Evolutionary conservation across 1,139 yeast genomes (phyloP), one percentile per base, ranked within the genome.

Genomic region (Candida buenavistaensis): DNA sequence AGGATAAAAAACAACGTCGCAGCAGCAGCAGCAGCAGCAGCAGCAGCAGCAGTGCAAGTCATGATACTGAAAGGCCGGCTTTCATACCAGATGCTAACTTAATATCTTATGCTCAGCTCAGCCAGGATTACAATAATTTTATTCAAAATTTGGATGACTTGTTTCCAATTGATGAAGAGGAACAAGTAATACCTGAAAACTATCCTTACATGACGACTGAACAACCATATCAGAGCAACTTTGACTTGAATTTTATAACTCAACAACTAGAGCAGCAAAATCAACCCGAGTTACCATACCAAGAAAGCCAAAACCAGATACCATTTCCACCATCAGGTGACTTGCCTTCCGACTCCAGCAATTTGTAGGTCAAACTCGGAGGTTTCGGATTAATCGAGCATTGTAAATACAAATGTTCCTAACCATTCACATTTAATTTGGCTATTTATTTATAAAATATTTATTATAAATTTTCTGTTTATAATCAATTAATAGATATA

Each of bases 121-220:
- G 37, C 16, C 33, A 43, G 27, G 46, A 43, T 32, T 43, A 43
- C 22, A 44, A 41, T 24, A 37, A 40, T 23, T 43, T 41, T 17
- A 43, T 43, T 20, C 46, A 41, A 22, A 32, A 28, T 32, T 43
- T 43, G 32, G 47, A 44, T 1, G 27, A 38, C 12, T 30, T 39
- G 13, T 28, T 41, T 9, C 44, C 45, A 3, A 41, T 39, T 38
- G 38, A 40, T 12, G 32, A 39, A 1, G 30, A 33, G 39, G 29
- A 39, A 22, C 39, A 36, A 15, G 24, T 38, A 2, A 32, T 35
- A 15, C 28, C 14, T 21, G 26, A 25, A 9, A 33, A 30, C 10
- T 32, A 32, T n/a, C 36, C 39, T 14, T 32, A 30, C 16, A 23
- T 38, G 33, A 28, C 35, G 33, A 32, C 28, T 11, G 22, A 35